phyloP scores from a whole-genome alignment of 192 early-diverging fungal species.

The Coemansia sp. region DNA sequence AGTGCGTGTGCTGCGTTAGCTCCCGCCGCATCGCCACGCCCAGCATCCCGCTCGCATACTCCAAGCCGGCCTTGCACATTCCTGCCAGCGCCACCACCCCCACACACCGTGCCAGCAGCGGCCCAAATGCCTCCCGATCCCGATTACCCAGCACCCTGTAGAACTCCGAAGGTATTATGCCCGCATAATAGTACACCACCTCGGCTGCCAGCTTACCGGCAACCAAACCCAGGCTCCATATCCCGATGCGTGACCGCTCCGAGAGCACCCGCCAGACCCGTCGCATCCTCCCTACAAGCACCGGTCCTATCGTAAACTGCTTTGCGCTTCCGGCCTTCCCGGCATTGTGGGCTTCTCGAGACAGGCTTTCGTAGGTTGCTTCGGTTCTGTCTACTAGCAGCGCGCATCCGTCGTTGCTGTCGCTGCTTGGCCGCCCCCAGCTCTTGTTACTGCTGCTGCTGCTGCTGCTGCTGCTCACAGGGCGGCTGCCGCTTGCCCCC shows the following conservation, averaged over 20 bases:
- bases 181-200: constrained; percentile 63
- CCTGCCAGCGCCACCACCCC: constrained; percentile 59
- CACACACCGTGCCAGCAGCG: constrained; percentile 57
- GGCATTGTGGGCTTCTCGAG: background rate
- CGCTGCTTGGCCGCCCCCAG: background rate
- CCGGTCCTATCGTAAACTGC: constrained; percentile 31
- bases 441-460: no score
- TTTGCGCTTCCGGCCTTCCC: constrained; percentile 2
- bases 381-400: background rate
- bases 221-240: constrained; percentile 25
- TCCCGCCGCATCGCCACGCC: constrained; percentile 60
- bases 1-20: constrained; percentile 64
- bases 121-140: constrained; percentile 60
- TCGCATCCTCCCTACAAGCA: constrained; percentile 26
- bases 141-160: constrained; percentile 69
- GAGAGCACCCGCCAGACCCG: constrained; percentile 22
- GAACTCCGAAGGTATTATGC: constrained; percentile 68
- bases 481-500: no score
- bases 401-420: constrained; percentile 2
- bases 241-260: constrained; percentile 17
- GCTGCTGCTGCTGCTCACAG: no score
- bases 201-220: constrained; percentile 33
- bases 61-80: constrained; percentile 59
- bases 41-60: constrained; percentile 62
- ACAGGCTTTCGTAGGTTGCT: no score